A percentile compares a stretch with the other conserved stretches of the same genome.
These are phyloP conservation scores for Pseudogymnoascus destructans DNA, from an alignment of 2,329 filamentous ascomycete genomes.

Conservation along the genomic window DNA sequence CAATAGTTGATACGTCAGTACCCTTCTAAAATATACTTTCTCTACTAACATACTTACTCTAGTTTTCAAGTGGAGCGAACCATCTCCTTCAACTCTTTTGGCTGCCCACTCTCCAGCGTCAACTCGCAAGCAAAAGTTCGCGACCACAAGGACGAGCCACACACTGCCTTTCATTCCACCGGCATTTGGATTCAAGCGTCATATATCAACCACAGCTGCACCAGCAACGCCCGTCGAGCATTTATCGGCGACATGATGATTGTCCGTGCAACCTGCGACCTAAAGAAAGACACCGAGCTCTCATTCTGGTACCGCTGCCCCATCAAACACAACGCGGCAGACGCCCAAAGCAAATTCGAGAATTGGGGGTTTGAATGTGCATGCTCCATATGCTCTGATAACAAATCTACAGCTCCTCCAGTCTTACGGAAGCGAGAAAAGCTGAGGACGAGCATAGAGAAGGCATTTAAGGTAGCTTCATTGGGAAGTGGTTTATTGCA, in stretches of 20 bases:
- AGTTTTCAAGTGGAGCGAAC: constrained; percentile 33
- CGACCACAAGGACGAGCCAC: constrained; percentile 32
- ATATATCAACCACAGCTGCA: constrained; percentile 40
- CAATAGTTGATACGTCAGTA: constrained; percentile 32
- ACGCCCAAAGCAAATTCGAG: constrained; percentile 23
- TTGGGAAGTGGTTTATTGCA: not conserved
- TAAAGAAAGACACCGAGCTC: constrained; percentile 35
- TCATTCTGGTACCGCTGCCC: constrained; percentile 29
- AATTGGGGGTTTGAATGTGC: constrained; percentile 32
- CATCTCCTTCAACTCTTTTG: constrained; percentile 33
- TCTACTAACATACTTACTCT: not conserved
- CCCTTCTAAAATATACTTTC: not conserved
- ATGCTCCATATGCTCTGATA: constrained; percentile 22
- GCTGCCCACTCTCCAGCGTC: constrained; percentile 22
- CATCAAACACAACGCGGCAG: constrained; percentile 14
- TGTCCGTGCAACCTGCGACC: constrained; percentile 33
- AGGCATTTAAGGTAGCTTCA: not conserved
- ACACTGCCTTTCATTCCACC: constrained; percentile 22
- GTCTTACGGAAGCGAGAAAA: not conserved
- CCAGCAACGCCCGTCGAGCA: constrained; percentile 35
- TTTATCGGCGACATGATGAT: constrained; percentile 44
- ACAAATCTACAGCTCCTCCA: not conserved
- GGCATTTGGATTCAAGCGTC: constrained; percentile 38
- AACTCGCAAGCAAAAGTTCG: constrained; percentile 11
- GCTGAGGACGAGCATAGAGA: not conserved